Evolutionary conservation across 1,139 yeast genomes (phyloP), one percentile per base, ranked within the genome.

Genomic region (Geotrichum phurueaensis): DNA sequence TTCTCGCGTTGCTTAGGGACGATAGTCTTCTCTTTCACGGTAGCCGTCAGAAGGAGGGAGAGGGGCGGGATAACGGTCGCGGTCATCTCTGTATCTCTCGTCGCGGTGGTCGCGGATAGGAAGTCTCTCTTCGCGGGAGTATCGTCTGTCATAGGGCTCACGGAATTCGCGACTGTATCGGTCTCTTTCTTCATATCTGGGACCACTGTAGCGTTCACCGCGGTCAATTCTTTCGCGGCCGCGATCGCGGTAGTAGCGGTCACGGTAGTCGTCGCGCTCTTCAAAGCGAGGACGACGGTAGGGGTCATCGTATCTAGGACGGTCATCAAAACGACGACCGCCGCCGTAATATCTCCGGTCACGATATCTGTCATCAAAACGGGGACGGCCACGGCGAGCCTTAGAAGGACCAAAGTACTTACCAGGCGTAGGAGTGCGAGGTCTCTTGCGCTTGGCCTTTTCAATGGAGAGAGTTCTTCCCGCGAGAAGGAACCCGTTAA

Each of bases 381-480:
- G 63, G 23, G 61, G 60, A 23, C 70, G 63, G 36, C 65, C 65
- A 25, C 69, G 66, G 55, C 69, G 67, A 29, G 68, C 66, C 67
- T 71, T 74, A 50, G 75, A 73, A n/a, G 78, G 76, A 2, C 78
- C 78, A 63, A 70, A 73, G 66, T 75, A 75, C 65, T 70, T 72
- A 51, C 78, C 78, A n/a, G 78, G 78, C 3, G 78, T 75, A 27
- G 78, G 78, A 20, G 77, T 73, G 52, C 76, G 70, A 49, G 78
- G 76, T 50, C 77, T 67, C 64, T 71, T 70, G 54, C 78, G 72
- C 61, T 71, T 71, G 49, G 78, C 78, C 62, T 68, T 69, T 59
- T 75, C 77, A 50, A 75, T 69, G 33, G 71, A 65, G 51, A 75
- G 65, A 20, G 69, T 64, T 54, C 71, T 67, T 31, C 78, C 78